phyloP scores from a whole-genome alignment of 2,329 filamentous ascomycete species.

The Colletotrichum sp. region DNA sequence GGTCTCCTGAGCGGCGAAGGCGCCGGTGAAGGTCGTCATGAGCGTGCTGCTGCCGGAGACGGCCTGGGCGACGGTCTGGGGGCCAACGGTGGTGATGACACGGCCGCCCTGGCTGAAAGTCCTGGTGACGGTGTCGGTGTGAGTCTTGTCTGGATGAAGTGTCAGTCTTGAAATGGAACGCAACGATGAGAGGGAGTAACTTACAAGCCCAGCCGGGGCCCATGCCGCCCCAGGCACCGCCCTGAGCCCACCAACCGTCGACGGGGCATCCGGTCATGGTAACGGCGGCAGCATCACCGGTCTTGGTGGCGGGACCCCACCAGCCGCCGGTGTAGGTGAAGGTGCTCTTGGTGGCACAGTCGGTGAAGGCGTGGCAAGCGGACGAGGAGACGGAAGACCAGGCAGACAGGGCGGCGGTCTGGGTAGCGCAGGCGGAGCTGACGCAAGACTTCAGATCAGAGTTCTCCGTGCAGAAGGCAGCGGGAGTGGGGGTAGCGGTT shows the following conservation, averaged over 20 bases:
- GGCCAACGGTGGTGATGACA: neutral
- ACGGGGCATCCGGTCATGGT: constrained; percentile 30
- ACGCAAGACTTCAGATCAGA: constrained; percentile 25
- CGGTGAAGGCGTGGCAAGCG: constrained; percentile 25
- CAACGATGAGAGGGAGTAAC: neutral
- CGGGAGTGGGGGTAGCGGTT: constrained; percentile 25
- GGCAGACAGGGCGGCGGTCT: constrained; percentile 18
- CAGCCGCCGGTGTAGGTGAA: constrained; percentile 28
- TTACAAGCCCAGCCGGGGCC: constrained; percentile 24
- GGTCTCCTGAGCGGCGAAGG: constrained; percentile 17
- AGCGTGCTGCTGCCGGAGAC: constrained; percentile 26
- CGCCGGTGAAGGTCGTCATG: constrained; percentile 23
- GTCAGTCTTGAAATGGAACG: neutral
- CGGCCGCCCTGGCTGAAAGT: constrained; percentile 8
- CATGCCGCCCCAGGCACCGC: constrained; percentile 23
- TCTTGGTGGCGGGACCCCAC: constrained; percentile 16
- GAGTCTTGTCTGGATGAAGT: constrained; percentile 11
- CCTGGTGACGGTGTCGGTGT: constrained; percentile 25
- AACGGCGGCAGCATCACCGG: neutral
- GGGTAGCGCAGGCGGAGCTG: constrained; percentile 25
- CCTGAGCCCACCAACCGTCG: constrained; percentile 26
- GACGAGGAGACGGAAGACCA: constrained; percentile 26
- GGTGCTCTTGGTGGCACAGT: constrained; percentile 26
- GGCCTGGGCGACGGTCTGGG: constrained; percentile 6
- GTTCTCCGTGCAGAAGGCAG: constrained; percentile 25